Conservation (phyloP, 2,329 filamentous ascomycete species). For the Aspergillus tubingensis region DNA sequence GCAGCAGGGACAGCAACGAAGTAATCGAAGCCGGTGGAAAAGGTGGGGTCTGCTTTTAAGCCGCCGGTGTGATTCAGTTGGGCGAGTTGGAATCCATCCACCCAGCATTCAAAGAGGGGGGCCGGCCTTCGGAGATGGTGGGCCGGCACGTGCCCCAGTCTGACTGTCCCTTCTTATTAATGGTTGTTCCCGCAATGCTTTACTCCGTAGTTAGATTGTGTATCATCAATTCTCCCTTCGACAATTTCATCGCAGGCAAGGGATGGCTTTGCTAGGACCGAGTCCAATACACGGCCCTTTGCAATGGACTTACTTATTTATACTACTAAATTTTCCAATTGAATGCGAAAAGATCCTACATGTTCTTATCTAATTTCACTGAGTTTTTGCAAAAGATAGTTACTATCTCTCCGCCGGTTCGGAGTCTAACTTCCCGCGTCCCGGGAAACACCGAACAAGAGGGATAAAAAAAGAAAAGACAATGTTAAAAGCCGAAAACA, state of each 20-base stretch:
- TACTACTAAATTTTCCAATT: no score
- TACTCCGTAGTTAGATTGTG: no score
- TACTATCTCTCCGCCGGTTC: slow-evolving; percentile 1
- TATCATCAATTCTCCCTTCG: neutral
- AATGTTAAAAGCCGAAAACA: neutral
- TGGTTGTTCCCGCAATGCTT: neutral
- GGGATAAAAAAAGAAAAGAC: neutral
- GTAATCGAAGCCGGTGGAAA: slow-evolving; percentile 1
- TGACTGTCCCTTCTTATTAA: slow-evolving; percentile 4
- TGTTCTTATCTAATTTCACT: neutral
- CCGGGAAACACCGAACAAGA: neutral
- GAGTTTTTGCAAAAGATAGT: neutral
- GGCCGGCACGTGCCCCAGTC: neutral
- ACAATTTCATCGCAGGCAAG: neutral
- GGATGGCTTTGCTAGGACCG: neutral
- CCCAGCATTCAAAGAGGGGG: neutral
- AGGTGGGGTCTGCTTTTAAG: slow-evolving; percentile 9
- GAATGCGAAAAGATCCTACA: no score
- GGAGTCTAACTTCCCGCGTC: slow-evolving; percentile 3
- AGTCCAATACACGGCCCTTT: neutral
- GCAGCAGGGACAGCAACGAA: slow-evolving; percentile 33
- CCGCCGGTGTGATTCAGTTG: neutral
- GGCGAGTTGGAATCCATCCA: neutral
- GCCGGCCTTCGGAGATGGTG: slow-evolving; percentile 7
- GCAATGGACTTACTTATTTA: neutral